Evolutionary conservation across 768 basidiomycete genomes (phyloP), one percentile per base, ranked within the genome.

Genomic region (Phlebiopsis flavidoalba): DNA sequence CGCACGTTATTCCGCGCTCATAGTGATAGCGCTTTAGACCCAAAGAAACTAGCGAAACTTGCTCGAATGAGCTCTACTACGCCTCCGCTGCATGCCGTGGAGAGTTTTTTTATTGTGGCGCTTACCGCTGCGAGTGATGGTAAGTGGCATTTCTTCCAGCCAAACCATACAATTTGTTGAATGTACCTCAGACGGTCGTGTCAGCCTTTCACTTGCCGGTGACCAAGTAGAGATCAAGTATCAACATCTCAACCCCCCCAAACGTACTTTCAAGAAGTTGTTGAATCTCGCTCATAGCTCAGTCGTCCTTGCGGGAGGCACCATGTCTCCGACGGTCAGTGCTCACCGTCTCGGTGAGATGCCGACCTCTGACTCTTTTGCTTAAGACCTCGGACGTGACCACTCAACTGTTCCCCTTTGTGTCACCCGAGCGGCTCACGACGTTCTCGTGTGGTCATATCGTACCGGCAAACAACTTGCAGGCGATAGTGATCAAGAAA

Each of bases 281-380:
- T 82, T 98, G 6, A 84, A 93, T 0, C 86, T 93, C 19, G 78
- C 80, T 24, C 93, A 95, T 0, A 77, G 93, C 40, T 82, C 90
- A 2, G 87, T 98, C n/a, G 75, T 98, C 31, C 77, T 99, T 43
- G 96, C 97, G 8, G 96, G 96, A 8, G 96, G 96, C 5, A 99
- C 96, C 0, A 98, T 99, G 97, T 93, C 94, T 7, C 96, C 96
- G n/a, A n/a, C n/a, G n/a, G 93, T 97, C 57, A 56, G 79, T 75
- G 11, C 15, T 0, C 1, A 1, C 10, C n/a, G 1, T 3, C 7
- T 14, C 21, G 14, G n/a, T n/a, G 8, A 26, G 12, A 51, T 26
- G 19, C 19, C 17, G n/a, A 21, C 12, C 15, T 17, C 31, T 57
- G 22, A 59, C 52, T 58, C 53, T 46, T 63, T 47, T 21, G 17